Evolutionary conservation across 2,329 filamentous ascomycete species (phyloP).

Genomic region (Nigrospora sphaerica): DNA sequence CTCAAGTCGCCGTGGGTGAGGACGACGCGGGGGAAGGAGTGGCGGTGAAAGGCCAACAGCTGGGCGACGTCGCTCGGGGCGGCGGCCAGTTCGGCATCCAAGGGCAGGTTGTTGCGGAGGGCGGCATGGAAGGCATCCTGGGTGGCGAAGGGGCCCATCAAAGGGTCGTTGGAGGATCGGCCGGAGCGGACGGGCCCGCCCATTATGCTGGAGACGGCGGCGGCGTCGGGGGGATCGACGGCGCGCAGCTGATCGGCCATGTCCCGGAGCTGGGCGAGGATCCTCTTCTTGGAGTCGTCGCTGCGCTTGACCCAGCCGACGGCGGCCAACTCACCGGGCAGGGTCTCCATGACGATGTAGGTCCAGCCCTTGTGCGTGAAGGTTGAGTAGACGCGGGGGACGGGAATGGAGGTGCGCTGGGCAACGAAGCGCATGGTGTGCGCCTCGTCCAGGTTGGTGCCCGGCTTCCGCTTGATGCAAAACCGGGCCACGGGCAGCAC

Average conservation of each 20-base stretch:
- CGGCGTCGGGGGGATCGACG: constrained; percentile 9
- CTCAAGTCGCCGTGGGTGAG: constrained; percentile 20
- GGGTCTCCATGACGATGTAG: constrained; percentile 39
- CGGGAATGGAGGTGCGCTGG: constrained; percentile 33
- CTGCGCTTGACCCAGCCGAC: constrained; percentile 3
- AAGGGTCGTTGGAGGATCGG: constrained; percentile 11
- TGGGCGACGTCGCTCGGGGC: constrained; percentile 14
- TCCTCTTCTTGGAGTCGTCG: not conserved
- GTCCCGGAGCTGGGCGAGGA: constrained; percentile 13
- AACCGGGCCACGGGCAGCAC: not conserved
- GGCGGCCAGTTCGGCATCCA: constrained; percentile 10
- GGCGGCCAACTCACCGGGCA: constrained; percentile 12
- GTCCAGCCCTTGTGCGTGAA: constrained; percentile 29
- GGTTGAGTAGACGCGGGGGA: constrained; percentile 35
- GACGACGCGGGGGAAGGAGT: not conserved
- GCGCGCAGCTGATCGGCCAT: constrained; percentile 15
- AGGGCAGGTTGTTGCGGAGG: constrained; percentile 15
- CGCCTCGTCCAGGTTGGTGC: constrained; percentile 26
- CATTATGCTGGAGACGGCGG: constrained; percentile 13
- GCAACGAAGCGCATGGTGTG: constrained; percentile 31
- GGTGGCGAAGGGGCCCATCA: constrained; percentile 24
- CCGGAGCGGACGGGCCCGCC: constrained; percentile 19
- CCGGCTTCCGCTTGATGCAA: constrained; percentile 19
- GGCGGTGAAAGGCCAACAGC: constrained; percentile 13
- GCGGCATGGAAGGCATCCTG: constrained; percentile 23